phyloP scores from a whole-genome alignment of 768 basidiomycete species.

The Tremella fuciformis region DNA sequence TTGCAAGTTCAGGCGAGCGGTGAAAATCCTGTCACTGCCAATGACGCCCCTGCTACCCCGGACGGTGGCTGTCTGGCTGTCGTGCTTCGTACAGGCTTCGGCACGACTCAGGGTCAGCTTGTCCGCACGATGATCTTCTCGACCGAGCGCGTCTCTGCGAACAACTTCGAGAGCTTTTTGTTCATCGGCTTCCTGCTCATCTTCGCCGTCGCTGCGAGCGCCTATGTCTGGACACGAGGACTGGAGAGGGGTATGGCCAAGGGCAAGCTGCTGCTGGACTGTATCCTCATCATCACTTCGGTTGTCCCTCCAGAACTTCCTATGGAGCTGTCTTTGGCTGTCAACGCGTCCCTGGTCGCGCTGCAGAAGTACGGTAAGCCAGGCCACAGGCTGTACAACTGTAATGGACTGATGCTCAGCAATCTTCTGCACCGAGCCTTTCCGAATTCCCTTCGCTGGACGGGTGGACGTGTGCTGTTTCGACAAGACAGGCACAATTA shows the following conservation, averaged over 20 bases:
- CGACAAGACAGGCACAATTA: slow-evolving; percentile 99
- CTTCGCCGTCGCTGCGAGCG: slow-evolving; percentile 94
- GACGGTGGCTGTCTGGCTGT: slow-evolving; percentile 89
- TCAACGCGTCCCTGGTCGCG: slow-evolving; percentile 90
- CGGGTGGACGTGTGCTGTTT: slow-evolving; percentile 98
- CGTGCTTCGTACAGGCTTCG: slow-evolving; percentile 92
- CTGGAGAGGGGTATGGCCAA: slow-evolving; percentile 90
- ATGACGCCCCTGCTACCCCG: slow-evolving; percentile 56
- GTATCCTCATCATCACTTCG: slow-evolving; percentile 91
- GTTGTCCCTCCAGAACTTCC: slow-evolving; percentile 97
- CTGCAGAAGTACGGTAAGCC: slow-evolving; percentile 82
- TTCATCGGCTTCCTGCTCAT: slow-evolving; percentile 98
- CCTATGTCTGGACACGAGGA: slow-evolving; percentile 97
- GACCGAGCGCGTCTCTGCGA: slow-evolving; percentile 92
- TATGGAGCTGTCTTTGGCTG: slow-evolving; percentile 94
- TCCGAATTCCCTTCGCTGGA: slow-evolving; percentile 93
- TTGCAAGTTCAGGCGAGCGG: slow-evolving; percentile 69
- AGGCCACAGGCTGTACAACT: neutral
- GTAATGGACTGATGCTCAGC: slow-evolving; percentile 57
- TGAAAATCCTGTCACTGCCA: slow-evolving; percentile 52
- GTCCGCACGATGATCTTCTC: slow-evolving; percentile 99
- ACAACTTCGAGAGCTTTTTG: slow-evolving; percentile 90
- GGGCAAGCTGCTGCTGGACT: slow-evolving; percentile 90
- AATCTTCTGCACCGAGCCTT: slow-evolving; percentile 98
- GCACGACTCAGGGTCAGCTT: slow-evolving; percentile 93